A percentile compares a stretch with the other conserved stretches of the same genome.
phyloP scores from a whole-genome alignment of 2,329 filamentous ascomycete genomes.

The Beauveria asiatica region DNA sequence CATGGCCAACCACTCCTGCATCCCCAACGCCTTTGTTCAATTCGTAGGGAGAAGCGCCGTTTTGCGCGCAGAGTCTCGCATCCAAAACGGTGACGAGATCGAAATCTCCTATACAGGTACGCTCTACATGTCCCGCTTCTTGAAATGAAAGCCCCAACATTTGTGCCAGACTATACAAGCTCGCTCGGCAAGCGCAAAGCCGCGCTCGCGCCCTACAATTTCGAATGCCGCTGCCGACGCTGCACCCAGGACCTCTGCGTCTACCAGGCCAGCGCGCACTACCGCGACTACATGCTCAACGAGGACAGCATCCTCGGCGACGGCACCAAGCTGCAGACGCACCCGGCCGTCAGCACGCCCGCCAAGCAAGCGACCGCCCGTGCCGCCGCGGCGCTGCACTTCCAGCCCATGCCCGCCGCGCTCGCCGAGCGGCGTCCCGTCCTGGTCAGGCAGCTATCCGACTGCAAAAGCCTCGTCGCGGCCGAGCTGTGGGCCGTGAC shows the following conservation, averaged over 20 bases:
- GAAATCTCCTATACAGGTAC: conserved; percentile 54
- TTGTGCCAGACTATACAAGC: conserved; percentile 36
- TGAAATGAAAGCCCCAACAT: too few species aligned
- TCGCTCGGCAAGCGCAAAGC: conserved; percentile 34
- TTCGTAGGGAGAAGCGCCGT: conserved; percentile 44
- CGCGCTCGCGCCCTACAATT: conserved; percentile 41
- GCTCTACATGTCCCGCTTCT: conserved; percentile 13
- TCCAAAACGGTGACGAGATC: conserved; percentile 46
- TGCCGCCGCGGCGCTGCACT: conserved; percentile 21
- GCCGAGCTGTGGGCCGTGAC: conserved; percentile 38
- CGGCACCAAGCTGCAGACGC: conserved; percentile 21
- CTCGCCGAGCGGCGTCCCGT: conserved; percentile 19
- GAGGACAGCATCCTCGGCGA: conserved; percentile 29
- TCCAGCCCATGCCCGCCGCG: conserved; percentile 16
- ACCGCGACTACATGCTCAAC: conserved; percentile 35
- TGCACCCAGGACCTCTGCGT: conserved; percentile 44
- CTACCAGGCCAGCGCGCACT: conserved; percentile 41
- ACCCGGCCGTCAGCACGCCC: conserved; percentile 19
- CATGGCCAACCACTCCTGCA: conserved; percentile 55
- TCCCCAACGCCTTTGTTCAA: conserved; percentile 50
- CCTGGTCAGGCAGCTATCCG: conserved; percentile 18
- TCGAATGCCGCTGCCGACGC: conserved; percentile 41
- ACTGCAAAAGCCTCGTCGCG: conserved; percentile 18
- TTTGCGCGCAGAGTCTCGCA: conserved; percentile 40
- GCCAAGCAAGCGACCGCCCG: conserved; percentile 17